phyloP scores from a whole-genome alignment of 495 filamentous ascomycete genomes.

The Neurospora sp. region DNA sequence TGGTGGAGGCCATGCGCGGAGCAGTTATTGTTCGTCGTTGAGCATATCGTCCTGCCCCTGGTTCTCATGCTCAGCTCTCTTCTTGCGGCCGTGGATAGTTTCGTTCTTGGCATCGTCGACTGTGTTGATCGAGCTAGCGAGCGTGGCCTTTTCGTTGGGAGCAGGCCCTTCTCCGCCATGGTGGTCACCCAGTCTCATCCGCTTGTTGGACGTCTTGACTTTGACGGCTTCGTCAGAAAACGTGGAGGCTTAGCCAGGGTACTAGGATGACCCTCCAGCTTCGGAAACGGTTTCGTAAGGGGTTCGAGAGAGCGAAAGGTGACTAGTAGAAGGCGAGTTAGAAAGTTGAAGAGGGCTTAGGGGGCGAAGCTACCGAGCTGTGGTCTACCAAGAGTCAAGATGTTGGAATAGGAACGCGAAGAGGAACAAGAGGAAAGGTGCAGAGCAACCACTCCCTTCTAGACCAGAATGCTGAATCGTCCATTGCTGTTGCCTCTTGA shows the following conservation, averaged over 20 bases:
- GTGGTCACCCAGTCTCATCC: background rate
- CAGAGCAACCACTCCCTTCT: background rate
- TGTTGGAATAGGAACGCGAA: background rate
- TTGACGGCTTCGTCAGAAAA: background rate
- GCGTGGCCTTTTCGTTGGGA: background rate
- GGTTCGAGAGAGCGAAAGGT: background rate
- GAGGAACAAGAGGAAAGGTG: background rate
- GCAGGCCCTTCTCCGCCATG: background rate
- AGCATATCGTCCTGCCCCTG: background rate
- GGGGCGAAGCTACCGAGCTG: background rate
- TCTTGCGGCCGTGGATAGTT: accelerated
- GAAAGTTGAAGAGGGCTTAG: background rate
- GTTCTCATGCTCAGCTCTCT: background rate
- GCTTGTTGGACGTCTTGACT: background rate
- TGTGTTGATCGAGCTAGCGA: background rate
- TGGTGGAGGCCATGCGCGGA: background rate
- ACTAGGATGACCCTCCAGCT: background rate
- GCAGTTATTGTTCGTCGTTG: background rate
- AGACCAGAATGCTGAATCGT: background rate
- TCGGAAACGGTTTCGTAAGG: background rate
- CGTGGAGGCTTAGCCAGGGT: background rate
- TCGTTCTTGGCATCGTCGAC: background rate
- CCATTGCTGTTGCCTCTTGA: background rate
- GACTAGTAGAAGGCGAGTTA: background rate
- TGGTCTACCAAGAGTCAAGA: background rate